A percentile compares a stretch with the other conserved stretches of the same genome.
Evolutionary conservation across 768 basidiomycete genomes (phyloP).

Genomic region (Paxillus rubicundulus): DNA sequence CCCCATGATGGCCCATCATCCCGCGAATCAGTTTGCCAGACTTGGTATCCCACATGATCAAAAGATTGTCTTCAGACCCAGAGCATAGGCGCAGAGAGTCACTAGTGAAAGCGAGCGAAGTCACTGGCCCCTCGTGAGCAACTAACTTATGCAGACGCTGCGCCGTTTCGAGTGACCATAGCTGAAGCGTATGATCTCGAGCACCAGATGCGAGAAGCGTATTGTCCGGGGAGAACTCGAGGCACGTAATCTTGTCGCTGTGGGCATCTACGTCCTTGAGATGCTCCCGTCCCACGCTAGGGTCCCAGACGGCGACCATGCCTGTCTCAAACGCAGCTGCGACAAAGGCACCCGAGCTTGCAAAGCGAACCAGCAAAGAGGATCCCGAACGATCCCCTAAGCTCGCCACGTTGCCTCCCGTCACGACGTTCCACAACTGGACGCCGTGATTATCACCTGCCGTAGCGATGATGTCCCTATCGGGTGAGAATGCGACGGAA

Average conservation of each 20-base stretch:
- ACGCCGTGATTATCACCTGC: slow-evolving; percentile 14
- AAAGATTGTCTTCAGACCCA: slow-evolving; percentile 20
- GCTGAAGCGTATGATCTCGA: slow-evolving; percentile 12
- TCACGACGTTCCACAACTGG: slow-evolving; percentile 21
- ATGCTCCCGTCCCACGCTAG: slow-evolving; percentile 16
- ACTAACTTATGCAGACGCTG: slow-evolving; percentile 10
- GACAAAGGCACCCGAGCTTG: slow-evolving; percentile 17
- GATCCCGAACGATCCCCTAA: slow-evolving; percentile 11
- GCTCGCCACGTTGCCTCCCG: slow-evolving; percentile 19
- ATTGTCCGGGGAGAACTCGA: slow-evolving; percentile 20
- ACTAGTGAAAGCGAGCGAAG: slow-evolving; percentile 19
- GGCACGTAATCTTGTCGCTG: slow-evolving; percentile 10
- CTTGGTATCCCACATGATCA: slow-evolving; percentile 24
- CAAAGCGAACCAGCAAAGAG: slow-evolving; percentile 16
- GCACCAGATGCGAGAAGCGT: slow-evolving; percentile 18
- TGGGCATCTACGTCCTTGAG: slow-evolving; percentile 15
- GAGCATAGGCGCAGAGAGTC: slow-evolving; percentile 20
- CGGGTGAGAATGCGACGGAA: slow-evolving; percentile 16
- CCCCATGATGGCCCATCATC: slow-evolving; percentile 20
- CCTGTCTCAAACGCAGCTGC: slow-evolving; percentile 18
- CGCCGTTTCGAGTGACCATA: slow-evolving; percentile 23
- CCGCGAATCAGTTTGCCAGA: slow-evolving; percentile 12
- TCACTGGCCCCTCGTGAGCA: slow-evolving; percentile 18
- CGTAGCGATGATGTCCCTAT: slow-evolving; percentile 13
- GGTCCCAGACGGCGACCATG: slow-evolving; percentile 18